Conservation (phyloP, 768 basidiomycete genomes). For the Boletus speciosus region DNA sequence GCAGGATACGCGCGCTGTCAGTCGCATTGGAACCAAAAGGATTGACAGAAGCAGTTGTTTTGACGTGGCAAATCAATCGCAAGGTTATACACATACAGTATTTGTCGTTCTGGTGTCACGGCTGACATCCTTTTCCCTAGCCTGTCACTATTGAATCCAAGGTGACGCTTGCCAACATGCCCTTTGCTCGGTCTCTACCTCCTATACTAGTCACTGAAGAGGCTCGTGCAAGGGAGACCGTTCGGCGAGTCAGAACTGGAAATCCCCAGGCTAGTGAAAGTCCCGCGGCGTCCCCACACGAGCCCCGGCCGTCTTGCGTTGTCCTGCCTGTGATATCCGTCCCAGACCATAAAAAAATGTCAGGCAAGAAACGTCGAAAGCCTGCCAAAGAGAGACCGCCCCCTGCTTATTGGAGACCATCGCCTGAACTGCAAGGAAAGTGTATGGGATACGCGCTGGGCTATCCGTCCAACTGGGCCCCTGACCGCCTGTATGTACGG, state of each 20-base stretch:
- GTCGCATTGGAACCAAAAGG: slow-evolving; percentile 38
- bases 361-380: slow-evolving; percentile 11
- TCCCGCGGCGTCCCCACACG: slow-evolving; percentile 22
- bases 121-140: slow-evolving; percentile 11
- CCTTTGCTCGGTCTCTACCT: slow-evolving; percentile 9
- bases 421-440: slow-evolving; percentile 17
- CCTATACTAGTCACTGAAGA: slow-evolving; percentile 25
- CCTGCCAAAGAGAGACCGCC: slow-evolving; percentile 13
- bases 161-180: neutral
- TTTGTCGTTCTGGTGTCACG: neutral
- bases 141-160: slow-evolving; percentile 6
- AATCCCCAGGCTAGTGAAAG: neutral
- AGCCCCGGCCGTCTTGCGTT: slow-evolving; percentile 12
- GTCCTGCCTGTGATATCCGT: slow-evolving; percentile 18
- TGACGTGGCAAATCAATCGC: slow-evolving; percentile 11
- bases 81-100: slow-evolving; percentile 13
- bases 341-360: neutral
- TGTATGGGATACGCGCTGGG: slow-evolving; percentile 31
- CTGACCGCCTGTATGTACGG: slow-evolving; percentile 20
- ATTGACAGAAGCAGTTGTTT: slow-evolving; percentile 20
- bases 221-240: neutral
- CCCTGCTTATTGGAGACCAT: slow-evolving; percentile 31
- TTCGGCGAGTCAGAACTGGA: neutral
- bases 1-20: slow-evolving; percentile 36
- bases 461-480: slow-evolving; percentile 30